These are phyloP conservation scores for Tolypocladium capitatum DNA, from an alignment of 2,329 filamentous ascomycete species.

Conservation along the genomic window DNA sequence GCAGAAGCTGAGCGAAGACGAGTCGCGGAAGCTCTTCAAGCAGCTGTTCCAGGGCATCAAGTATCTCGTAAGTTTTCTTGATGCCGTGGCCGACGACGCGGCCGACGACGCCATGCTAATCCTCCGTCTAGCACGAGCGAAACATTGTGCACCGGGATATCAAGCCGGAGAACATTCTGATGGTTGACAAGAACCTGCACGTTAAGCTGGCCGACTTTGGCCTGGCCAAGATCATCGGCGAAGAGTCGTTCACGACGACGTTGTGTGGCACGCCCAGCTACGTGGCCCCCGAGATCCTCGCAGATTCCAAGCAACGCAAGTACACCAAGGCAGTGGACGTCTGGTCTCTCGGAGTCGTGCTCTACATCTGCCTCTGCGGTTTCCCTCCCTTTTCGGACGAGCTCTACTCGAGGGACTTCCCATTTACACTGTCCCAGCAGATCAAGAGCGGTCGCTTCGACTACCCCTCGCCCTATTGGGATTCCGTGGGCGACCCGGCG, in stretches of 20 bases:
- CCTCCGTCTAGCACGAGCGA: constrained; percentile 62
- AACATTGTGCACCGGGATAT: constrained; percentile 97
- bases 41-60: constrained; percentile 92
- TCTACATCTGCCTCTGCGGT: constrained; percentile 94
- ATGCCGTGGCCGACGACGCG: background rate
- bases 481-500: constrained; percentile 50
- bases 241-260: constrained; percentile 95
- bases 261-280: constrained; percentile 95
- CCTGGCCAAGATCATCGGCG: constrained; percentile 94
- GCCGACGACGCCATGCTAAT: background rate
- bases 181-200: constrained; percentile 71
- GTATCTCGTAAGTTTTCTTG: constrained; percentile 60
- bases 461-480: constrained; percentile 92
- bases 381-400: constrained; percentile 97
- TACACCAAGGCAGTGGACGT: constrained; percentile 94
- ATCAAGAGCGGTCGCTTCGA: constrained; percentile 83
- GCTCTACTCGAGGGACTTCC: constrained; percentile 66
- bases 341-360: constrained; percentile 93
- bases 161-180: constrained; percentile 90
- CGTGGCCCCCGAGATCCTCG: constrained; percentile 88
- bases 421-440: constrained; percentile 76
- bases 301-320: constrained; percentile 65
- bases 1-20: constrained; percentile 71
- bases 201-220: constrained; percentile 96
- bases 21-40: constrained; percentile 74